Evolutionary conservation across 164 flowering plant species (phyloP), one percentile per base, ranked within the genome.

Genomic region (Umbellularia californica): DNA sequence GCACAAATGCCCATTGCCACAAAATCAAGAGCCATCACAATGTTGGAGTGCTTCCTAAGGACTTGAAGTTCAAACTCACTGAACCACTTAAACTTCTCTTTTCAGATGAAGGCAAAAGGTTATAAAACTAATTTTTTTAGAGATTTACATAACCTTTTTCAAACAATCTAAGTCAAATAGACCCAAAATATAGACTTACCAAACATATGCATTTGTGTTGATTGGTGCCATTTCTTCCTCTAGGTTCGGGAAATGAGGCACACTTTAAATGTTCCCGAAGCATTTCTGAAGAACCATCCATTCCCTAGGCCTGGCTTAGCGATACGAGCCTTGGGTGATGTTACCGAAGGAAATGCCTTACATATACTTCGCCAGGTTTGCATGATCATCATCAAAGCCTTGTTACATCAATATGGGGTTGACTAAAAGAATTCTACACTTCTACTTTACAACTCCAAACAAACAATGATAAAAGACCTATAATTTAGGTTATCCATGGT

Each of bases 271-370:
- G 97, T 96, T 79, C 98, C 99, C 0, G 83, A 64, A 55, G 84
- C 82, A 70, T 96, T 96, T 82, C 80, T 96, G n/a, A 92, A 88
- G 82, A 91, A 98, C 41, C 99, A 96, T 67, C 99, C 99, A 3
- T 96, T 94, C 78, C 99, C 97, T 67, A 98, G 99, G 28, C 99
- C 99, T 71, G 99, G 99, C 50, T 98, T 96, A 78, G 97, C 97
- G 20, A 93, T 96, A 3, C 85, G 99, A 74, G 89, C 94, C 70
- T 72, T 88, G 75, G 99, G 99, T 66, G 99, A 96, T 81, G 97
- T 92, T 28, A 96, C 97, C 24, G 74, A 84, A 82, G 97, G 88
- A 78, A 89, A 94, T 83, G 90, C 87, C 60, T 84, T 96, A 82
- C 97, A 96, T 4, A 84, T 85, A 67, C 88, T 96, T 3, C 94